Evolutionary conservation across 805 yeast species (phyloP).

Genomic region (Lipomyces kockii): DNA sequence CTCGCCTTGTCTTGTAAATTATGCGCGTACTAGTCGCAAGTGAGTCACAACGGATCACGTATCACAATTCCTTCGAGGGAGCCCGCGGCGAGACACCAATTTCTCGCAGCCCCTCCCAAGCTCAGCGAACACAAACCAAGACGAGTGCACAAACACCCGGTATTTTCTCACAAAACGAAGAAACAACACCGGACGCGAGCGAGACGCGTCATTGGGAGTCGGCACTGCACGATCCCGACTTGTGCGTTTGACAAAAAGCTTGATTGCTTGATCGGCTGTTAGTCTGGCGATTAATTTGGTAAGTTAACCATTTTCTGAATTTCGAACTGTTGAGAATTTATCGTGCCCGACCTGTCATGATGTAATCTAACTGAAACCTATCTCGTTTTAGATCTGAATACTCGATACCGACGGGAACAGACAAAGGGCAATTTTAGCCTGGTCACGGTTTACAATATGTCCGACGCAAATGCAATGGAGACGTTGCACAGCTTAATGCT

Average conservation of each 20-base stretch:
- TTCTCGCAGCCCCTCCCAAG: neutral
- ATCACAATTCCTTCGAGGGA: neutral
- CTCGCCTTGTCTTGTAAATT: too few species aligned
- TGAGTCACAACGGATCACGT: neutral
- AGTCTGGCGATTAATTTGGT: neutral
- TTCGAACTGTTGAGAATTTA: neutral
- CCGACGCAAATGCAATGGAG: constrained; percentile 4
- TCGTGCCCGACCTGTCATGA: neutral
- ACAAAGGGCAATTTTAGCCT: neutral
- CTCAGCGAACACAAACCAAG: neutral
- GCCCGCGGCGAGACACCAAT: neutral
- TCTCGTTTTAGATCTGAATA: neutral
- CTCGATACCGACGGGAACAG: neutral
- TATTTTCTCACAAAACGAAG: neutral
- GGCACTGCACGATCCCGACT: neutral
- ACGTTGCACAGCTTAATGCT: constrained; percentile 19
- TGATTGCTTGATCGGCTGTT: neutral
- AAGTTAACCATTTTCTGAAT: neutral
- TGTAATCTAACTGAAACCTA: neutral
- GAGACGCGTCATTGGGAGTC: constrained; percentile 1
- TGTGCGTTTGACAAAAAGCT: neutral
- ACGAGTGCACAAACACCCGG: neutral
- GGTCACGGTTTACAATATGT: neutral
- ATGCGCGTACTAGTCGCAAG: too few species aligned
- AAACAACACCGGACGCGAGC: neutral